These are phyloP conservation scores for Neopestalotiopsis sp. DNA, from an alignment of 2,329 filamentous ascomycete genomes.

Conservation along the genomic window DNA sequence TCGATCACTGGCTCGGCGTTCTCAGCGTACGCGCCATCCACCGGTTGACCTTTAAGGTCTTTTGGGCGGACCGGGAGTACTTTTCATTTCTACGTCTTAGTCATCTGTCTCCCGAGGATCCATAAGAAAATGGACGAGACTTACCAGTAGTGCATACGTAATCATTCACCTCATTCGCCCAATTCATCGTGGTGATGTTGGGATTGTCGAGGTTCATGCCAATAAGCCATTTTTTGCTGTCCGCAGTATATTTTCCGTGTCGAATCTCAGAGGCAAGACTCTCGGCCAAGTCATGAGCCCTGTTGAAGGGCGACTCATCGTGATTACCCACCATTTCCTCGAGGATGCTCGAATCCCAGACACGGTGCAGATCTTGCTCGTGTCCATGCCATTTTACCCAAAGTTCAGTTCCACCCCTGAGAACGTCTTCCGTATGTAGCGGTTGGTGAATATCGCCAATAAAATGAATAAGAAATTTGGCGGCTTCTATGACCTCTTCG, in stretches of 20 bases:
- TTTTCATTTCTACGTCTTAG: too few species aligned
- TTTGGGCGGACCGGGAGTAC: too few species aligned
- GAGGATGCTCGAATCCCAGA: conserved; percentile 76
- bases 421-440: conserved; percentile 68
- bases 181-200: conserved; percentile 61
- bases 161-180: conserved; percentile 68
- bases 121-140: conserved; percentile 22
- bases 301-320: conserved; percentile 46
- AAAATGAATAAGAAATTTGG: conserved; percentile 73
- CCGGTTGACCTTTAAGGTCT: too few species aligned
- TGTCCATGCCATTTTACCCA: conserved; percentile 64
- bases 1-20: too few species aligned
- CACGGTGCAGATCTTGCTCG: conserved; percentile 77
- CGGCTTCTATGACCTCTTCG: conserved; percentile 60
- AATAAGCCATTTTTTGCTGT: conserved; percentile 60
- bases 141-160: conserved; percentile 67
- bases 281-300: conserved; percentile 61
- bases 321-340: conserved; percentile 66
- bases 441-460: conserved; percentile 74
- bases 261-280: conserved; percentile 60
- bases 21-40: too few species aligned
- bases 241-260: conserved; percentile 57
- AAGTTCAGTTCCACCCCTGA: conserved; percentile 72
- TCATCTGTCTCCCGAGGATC: too few species aligned
- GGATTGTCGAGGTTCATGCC: conserved; percentile 60